These are phyloP conservation scores for Fusarium beomiforme DNA, from an alignment of 2,329 filamentous ascomycete genomes.

Conservation along the genomic window DNA sequence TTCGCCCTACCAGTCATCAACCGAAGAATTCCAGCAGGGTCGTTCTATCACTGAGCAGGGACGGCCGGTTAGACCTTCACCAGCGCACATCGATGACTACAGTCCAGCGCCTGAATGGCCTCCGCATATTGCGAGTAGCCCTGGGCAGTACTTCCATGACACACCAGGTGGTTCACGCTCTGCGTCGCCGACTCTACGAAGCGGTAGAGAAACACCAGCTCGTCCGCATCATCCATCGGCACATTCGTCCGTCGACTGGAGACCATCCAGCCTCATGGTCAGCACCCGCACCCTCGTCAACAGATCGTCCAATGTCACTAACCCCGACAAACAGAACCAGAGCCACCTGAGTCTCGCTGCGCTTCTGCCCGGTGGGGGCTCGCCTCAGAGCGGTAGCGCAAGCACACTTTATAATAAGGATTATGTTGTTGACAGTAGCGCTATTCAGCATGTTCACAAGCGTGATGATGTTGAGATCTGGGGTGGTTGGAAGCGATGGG, in stretches of 20 bases:
- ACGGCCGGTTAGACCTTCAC: conserved; percentile 28
- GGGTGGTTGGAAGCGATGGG: conserved; percentile 55
- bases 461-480: conserved; percentile 57
- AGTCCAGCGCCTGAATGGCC: conserved; percentile 40
- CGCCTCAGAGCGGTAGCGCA: conserved; percentile 34
- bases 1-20: conserved; percentile 29
- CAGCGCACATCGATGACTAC: conserved; percentile 39
- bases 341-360: conserved; percentile 55
- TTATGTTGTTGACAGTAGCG: conserved; percentile 41
- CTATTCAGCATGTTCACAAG: conserved; percentile 53
- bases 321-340: conserved; percentile 49
- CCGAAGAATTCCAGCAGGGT: conserved; percentile 43
- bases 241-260: conserved; percentile 44
- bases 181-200: conserved; percentile 40
- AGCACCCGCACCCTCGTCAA: conserved; percentile 24
- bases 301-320: conserved; percentile 31
- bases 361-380: conserved; percentile 47
- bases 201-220: conserved; percentile 40
- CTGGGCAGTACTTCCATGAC: conserved; percentile 39
- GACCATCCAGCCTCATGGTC: conserved; percentile 45
- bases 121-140: conserved; percentile 33
- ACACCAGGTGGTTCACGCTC: conserved; percentile 41
- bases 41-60: conserved; percentile 41
- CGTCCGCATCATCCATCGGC: conserved; percentile 24
- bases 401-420: conserved; percentile 47